Evolutionary conservation across 2,329 filamentous ascomycete genomes (phyloP), one percentile per base, ranked within the genome.

Genomic region (Hymenoscyphus scutula): DNA sequence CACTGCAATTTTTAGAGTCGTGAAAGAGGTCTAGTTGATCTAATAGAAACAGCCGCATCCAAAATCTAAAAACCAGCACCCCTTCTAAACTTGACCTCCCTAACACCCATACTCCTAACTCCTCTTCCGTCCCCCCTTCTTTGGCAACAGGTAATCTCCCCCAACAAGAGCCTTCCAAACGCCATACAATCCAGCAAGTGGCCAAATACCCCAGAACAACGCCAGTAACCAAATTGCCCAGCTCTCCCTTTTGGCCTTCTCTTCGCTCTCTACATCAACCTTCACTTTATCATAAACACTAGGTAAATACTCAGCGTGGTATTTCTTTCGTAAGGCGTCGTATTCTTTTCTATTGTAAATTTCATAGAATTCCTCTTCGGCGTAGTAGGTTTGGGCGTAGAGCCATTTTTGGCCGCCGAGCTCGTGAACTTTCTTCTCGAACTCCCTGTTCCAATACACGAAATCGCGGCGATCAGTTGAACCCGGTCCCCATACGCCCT

Each of bases 351-450:
- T 75, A 53, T 83, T 78, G 73, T 91, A 90, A 38, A 87, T 79
- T 27, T 76, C 70, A 83, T 87, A 88, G 76, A 90, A 91, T 70
- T 90, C 85, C 0, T 83, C 77, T 17, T 89, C 83, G 10, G 84
- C 83, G 74, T 95, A 95, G 77, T 92, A 96, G 0, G 90, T 88
- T 70, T 93, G 89, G 2, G 91, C 91, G 76, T 96, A 96, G 15
- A 96, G 79, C 88, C 90, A 95, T 78, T 96, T 96, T 77, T 89
- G 84, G 2, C 91, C 91, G 58, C 87, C 87, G 1, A 95, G 81
- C 66, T 85, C 80, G 53, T 79, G 79, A 6, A 92, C 84, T 72
- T 89, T 88, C 34, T 80, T 77, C 77, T 96, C 91, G 27, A 96
- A 81, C 29, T 80, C 80, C 23, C 89, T 83, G 75, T 96, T 96